Conservation (phyloP, 169 alveolate species). For the Plasmodium coatneyi region DNA sequence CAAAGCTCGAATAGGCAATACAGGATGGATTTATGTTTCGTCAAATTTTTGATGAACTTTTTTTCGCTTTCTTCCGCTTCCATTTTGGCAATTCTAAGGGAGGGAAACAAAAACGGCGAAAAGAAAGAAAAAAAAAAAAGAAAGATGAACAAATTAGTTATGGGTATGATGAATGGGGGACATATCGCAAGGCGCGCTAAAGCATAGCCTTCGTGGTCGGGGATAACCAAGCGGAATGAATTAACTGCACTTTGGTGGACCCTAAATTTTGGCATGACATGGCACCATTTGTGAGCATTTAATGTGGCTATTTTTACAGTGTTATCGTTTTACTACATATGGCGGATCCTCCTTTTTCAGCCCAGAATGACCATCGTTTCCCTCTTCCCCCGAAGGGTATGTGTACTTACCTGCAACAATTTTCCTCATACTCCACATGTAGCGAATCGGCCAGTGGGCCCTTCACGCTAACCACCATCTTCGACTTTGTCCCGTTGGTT, state of each 20-base stretch:
- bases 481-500: background rate
- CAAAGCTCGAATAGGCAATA: slow-evolving; percentile 68
- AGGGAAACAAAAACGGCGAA: slow-evolving; percentile 1
- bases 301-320: background rate
- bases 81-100: slow-evolving; percentile 29
- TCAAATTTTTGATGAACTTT: slow-evolving; percentile 16
- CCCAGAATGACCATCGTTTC: background rate
- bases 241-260: background rate
- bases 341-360: background rate
- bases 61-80: slow-evolving; percentile 24
- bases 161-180: background rate
- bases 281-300: background rate
- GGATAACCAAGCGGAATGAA: background rate
- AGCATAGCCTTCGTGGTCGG: background rate
- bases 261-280: background rate
- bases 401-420: slow-evolving; percentile 37
- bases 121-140: background rate
- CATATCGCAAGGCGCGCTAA: background rate
- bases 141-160: background rate
- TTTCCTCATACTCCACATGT: slow-evolving; percentile 34
- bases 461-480: background rate
- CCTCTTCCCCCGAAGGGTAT: background rate
- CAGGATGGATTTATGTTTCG: slow-evolving; percentile 57
- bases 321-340: background rate
- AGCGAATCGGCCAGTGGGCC: background rate